Evolutionary conservation across 2,329 filamentous ascomycete genomes (phyloP).

Genomic region (Aspergillus fijiensis): DNA sequence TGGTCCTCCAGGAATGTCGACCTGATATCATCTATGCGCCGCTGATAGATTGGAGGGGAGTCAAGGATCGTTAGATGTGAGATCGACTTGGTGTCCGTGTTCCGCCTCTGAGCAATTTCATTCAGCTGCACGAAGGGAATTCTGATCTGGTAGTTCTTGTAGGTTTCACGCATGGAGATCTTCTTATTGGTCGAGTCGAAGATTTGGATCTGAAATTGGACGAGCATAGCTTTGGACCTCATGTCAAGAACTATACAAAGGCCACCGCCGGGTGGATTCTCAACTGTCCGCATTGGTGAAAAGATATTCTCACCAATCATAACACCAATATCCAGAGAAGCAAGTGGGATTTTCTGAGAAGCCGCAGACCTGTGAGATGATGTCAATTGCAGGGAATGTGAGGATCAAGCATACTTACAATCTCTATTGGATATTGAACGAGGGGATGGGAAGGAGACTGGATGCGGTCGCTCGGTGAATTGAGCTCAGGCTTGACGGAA

Average conservation of each 20-base stretch:
- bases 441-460: constrained; percentile 37
- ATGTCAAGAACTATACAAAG: constrained; percentile 46
- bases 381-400: background rate
- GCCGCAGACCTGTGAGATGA: background rate
- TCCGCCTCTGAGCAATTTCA: constrained; percentile 36
- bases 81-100: constrained; percentile 17
- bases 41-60: constrained; percentile 48
- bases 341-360: constrained; percentile 44
- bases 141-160: constrained; percentile 42
- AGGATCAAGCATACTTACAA: constrained; percentile 30
- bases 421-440: constrained; percentile 34
- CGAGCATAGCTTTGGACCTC: constrained; percentile 43
- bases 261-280: constrained; percentile 17
- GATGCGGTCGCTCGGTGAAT: constrained; percentile 21
- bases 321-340: constrained; percentile 62
- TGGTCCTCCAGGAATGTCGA: constrained; percentile 44
- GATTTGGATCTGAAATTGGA: constrained; percentile 46
- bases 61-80: constrained; percentile 43
- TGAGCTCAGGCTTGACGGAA: constrained; percentile 26
- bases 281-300: constrained; percentile 57
- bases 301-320: constrained; percentile 56
- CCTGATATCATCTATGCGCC: constrained; percentile 34
- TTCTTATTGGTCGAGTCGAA: constrained; percentile 14
- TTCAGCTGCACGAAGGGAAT: constrained; percentile 48
- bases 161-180: background rate